These are phyloP conservation scores for Geotrichum aggregatum DNA, from an alignment of 1,139 yeast genomes.

Conservation along the genomic window DNA sequence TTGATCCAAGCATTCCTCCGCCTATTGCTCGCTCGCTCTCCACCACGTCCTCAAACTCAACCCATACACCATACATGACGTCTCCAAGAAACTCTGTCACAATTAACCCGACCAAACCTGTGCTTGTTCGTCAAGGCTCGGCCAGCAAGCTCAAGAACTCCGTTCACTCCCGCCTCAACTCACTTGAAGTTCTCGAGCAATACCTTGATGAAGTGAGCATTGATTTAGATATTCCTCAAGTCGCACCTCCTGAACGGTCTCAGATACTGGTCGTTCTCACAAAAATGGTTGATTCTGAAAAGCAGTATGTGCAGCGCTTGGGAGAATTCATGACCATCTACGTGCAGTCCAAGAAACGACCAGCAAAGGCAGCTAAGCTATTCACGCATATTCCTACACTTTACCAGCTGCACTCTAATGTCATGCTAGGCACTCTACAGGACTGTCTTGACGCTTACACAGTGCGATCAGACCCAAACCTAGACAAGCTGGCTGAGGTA, in stretches of 20 bases:
- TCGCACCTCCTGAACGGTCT: slow-evolving; percentile 8
- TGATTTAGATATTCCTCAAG: slow-evolving; percentile 8
- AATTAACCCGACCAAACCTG: not conserved
- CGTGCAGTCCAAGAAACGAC: slow-evolving; percentile 22
- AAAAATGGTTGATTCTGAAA: slow-evolving; percentile 28
- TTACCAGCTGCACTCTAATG: slow-evolving; percentile 27
- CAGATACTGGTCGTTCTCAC: slow-evolving; percentile 18
- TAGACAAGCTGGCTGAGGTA: slow-evolving; percentile 22
- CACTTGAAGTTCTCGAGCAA: slow-evolving; percentile 26
- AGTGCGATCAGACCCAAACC: slow-evolving; percentile 13
- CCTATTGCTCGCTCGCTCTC: slow-evolving; percentile 11
- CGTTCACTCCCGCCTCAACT: slow-evolving; percentile 5
- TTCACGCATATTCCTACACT: slow-evolving; percentile 30
- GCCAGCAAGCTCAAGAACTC: not conserved
- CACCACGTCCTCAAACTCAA: slow-evolving; percentile 1
- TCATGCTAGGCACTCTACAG: slow-evolving; percentile 25
- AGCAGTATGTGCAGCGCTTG: slow-evolving; percentile 25
- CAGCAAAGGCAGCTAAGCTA: slow-evolving; percentile 24
- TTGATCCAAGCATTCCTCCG: not conserved
- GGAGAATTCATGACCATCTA: slow-evolving; percentile 28
- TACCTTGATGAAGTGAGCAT: slow-evolving; percentile 23
- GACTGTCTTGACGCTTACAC: slow-evolving; percentile 21
- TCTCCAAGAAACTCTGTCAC: not conserved
- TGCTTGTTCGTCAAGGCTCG: slow-evolving; percentile 12
- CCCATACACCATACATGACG: not conserved